These are phyloP conservation scores for Cynanchum wilfordii DNA, from an alignment of 257 asterid genomes.

Conservation along the genomic window DNA sequence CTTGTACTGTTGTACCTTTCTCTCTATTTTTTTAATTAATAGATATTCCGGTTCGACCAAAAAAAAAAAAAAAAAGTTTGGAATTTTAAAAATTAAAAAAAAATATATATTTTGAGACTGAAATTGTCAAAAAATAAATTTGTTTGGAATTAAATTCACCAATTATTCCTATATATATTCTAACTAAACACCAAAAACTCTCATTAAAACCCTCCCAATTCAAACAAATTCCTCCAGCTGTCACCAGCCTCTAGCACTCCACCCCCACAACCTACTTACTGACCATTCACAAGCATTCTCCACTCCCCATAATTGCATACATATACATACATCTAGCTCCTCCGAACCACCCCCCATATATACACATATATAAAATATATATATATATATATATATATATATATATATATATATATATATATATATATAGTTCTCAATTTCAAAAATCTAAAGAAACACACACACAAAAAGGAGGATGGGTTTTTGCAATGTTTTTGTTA, in stretches of 20 bases:
- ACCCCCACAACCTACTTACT: not conserved
- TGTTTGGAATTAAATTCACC: too few species aligned
- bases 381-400: slow-evolving; percentile 4
- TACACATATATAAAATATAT: too few species aligned
- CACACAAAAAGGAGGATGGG: not conserved
- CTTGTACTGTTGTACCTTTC: too few species aligned
- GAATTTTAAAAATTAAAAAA: too few species aligned
- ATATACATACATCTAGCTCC: not conserved
- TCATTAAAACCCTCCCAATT: slow-evolving; percentile 13
- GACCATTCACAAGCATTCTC: slow-evolving; percentile 16
- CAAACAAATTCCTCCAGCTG: slow-evolving; percentile 42
- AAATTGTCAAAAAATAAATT: too few species aligned
- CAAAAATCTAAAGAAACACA: not conserved
- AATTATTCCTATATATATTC: not conserved
- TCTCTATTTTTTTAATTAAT: too few species aligned
- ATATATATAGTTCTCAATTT: slow-evolving; percentile 16
- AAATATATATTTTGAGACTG: too few species aligned
- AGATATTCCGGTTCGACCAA: too few species aligned
- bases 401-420: not conserved
- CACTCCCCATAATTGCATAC: slow-evolving; percentile 8
- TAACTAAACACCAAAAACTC: slow-evolving; percentile 12
- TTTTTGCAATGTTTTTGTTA: not conserved
- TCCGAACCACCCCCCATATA: too few species aligned
- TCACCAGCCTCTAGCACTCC: slow-evolving; percentile 25
- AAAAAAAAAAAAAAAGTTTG: too few species aligned